Percentiles rank a stretch among this genome's conserved stretches.
Conservation (phyloP, 225 moss, liverwort and hornwort species). For the Anthoceros angustus region DNA sequence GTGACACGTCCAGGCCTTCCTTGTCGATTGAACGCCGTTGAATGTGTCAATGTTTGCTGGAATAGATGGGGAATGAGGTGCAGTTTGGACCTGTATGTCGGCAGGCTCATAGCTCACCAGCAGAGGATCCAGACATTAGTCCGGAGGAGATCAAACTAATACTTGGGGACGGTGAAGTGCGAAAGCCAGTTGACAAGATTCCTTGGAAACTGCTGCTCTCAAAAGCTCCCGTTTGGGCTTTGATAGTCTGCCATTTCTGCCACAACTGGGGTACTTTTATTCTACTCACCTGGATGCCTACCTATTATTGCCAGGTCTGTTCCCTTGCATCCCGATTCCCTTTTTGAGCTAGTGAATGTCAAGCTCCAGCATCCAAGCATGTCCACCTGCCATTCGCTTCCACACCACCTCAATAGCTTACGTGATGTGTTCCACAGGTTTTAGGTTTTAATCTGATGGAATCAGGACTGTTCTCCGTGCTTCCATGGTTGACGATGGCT, state of each 20-base stretch:
- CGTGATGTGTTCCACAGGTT: constrained; percentile 37
- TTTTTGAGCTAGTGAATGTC: neutral
- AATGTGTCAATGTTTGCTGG: neutral
- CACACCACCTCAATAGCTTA: neutral
- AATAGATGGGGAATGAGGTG: neutral
- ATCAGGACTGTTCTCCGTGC: constrained; percentile 87
- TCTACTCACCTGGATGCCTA: constrained; percentile 99
- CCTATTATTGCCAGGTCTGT: constrained; percentile 92
- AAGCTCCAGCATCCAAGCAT: neutral
- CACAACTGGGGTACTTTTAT: constrained; percentile 99
- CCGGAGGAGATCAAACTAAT: constrained; percentile 54
- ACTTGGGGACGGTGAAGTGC: constrained; percentile 43
- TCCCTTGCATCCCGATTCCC: neutral
- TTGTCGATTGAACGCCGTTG: neutral
- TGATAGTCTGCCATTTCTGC: constrained; percentile 85
- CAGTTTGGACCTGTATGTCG: neutral
- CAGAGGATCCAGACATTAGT: constrained; percentile 52
- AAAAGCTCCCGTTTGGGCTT: constrained; percentile 92
- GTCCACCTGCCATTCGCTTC: too few species aligned
- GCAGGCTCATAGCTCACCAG: constrained; percentile 75
- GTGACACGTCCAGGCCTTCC: neutral
- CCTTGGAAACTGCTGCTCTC: constrained; percentile 79
- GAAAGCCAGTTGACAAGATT: constrained; percentile 46
- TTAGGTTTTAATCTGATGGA: constrained; percentile 91
- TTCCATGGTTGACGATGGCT: constrained; percentile 99